Evolutionary conservation across 768 basidiomycete genomes (phyloP).

Genomic region (Boletus rubescentipes): DNA sequence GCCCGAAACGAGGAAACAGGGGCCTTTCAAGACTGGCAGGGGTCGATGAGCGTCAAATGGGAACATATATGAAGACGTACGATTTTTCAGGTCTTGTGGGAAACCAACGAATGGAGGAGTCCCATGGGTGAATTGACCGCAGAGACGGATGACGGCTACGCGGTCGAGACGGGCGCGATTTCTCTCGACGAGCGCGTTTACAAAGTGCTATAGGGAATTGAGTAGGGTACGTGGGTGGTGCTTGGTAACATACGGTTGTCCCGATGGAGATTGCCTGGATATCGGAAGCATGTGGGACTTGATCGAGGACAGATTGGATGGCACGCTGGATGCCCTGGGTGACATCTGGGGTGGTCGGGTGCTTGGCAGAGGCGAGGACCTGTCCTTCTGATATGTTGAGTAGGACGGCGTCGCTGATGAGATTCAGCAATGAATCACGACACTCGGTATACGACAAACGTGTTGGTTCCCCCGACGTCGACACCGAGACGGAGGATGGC

Average conservation of each 20-base stretch:
- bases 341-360: conserved; percentile 55
- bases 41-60: background rate
- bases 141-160: conserved; percentile 64
- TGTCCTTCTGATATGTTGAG: conserved; percentile 16
- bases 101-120: conserved; percentile 58
- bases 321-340: conserved; percentile 58
- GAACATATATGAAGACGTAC: conserved; percentile 23
- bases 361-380: conserved; percentile 40
- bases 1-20: conserved; percentile 37
- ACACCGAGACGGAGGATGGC: conserved; percentile 30
- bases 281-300: conserved; percentile 33
- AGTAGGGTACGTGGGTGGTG: background rate
- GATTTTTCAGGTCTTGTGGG: conserved; percentile 34
- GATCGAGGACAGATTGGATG: conserved; percentile 43
- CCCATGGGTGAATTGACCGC: conserved; percentile 57
- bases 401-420: conserved; percentile 33
- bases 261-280: conserved; percentile 59
- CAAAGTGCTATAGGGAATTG: conserved; percentile 39
- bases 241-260: conserved; percentile 45
- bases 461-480: conserved; percentile 37
- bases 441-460: conserved; percentile 13
- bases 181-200: conserved; percentile 61
- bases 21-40: conserved; percentile 26
- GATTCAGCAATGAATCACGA: background rate
- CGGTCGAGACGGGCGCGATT: conserved; percentile 51